Evolutionary conservation across 805 yeast species (phyloP).

Genomic region (Metschnikowia vanudenii): DNA sequence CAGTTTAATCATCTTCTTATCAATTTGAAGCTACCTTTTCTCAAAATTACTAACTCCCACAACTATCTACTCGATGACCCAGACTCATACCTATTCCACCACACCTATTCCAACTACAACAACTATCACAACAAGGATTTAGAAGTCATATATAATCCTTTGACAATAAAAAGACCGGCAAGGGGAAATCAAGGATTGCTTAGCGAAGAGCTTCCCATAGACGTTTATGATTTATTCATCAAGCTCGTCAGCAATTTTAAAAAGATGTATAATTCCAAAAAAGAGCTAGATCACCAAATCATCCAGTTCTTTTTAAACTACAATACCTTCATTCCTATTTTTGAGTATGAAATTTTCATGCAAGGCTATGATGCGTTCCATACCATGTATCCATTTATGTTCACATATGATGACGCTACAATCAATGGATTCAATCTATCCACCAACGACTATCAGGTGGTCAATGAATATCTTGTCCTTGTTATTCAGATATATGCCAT

Average conservation of each 20-base stretch:
- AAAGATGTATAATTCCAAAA: constrained; percentile 35
- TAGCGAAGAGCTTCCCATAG: constrained; percentile 32
- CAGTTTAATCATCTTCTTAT: constrained; percentile 45
- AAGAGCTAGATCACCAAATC: constrained; percentile 47
- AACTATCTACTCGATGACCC: constrained; percentile 43
- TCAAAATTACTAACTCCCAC: constrained; percentile 45
- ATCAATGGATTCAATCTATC: constrained; percentile 48
- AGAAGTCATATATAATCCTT: constrained; percentile 40
- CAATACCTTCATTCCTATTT: constrained; percentile 53
- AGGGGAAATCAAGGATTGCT: constrained; percentile 6
- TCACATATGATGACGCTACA: constrained; percentile 46
- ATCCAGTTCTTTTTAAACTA: constrained; percentile 50
- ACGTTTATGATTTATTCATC: constrained; percentile 43
- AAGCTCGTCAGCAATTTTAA: constrained; percentile 45
- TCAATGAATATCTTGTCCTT: constrained; percentile 42
- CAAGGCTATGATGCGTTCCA: constrained; percentile 49
- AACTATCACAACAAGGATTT: constrained; percentile 37
- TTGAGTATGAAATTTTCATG: constrained; percentile 54
- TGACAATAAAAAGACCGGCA: constrained; percentile 26
- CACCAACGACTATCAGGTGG: constrained; percentile 41
- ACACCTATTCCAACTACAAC: constrained; percentile 37
- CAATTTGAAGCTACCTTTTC: constrained; percentile 42
- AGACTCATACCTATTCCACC: constrained; percentile 41
- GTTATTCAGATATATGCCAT: constrained; percentile 51
- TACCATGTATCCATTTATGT: constrained; percentile 48